phyloP scores from a whole-genome alignment of 2,329 filamentous ascomycete species.

The Xylaria sp. region DNA sequence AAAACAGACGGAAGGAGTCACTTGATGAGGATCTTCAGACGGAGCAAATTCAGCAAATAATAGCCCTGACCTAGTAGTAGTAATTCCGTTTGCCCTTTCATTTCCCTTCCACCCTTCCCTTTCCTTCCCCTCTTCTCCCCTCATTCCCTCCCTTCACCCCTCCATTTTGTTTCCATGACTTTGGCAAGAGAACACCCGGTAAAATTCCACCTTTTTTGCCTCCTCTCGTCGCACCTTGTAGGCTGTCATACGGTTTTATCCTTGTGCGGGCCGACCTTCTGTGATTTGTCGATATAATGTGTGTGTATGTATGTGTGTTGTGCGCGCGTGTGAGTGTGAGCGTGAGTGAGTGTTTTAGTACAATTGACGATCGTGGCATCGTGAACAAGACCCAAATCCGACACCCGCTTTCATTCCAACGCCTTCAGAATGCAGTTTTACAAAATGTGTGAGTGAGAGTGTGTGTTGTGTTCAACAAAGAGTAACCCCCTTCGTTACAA shows the following conservation, averaged over 20 bases:
- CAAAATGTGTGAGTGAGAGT: background rate
- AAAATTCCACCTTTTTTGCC: background rate
- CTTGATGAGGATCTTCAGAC: background rate
- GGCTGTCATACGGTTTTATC: conserved; percentile 5
- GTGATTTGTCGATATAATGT: conserved; percentile 6
- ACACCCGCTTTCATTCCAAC: conserved; percentile 15
- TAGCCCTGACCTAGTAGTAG: background rate
- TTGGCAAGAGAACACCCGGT: conserved; percentile 4
- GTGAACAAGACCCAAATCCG: conserved; percentile 7
- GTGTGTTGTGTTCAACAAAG: background rate
- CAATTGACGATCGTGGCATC: conserved; percentile 16
- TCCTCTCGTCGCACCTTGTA: conserved; percentile 4
- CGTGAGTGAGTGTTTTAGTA: conserved; percentile 7
- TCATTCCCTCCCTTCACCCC: background rate
- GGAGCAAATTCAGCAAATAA: too few relatives aligned
- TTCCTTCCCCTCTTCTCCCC: background rate
- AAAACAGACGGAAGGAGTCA: background rate
- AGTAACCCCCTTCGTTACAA: background rate
- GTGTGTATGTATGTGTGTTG: too few relatives aligned
- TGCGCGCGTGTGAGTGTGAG: too few relatives aligned
- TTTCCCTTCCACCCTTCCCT: background rate
- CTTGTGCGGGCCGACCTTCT: conserved; percentile 1
- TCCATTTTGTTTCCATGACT: conserved; percentile 8
- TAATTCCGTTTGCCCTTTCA: background rate
- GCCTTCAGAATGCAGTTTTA: conserved; percentile 16